A percentile compares a stretch with the other conserved stretches of the same genome.
phyloP scores from a whole-genome alignment of 371 early-diverging fungal genomes.

The Zychaea mexicana region DNA sequence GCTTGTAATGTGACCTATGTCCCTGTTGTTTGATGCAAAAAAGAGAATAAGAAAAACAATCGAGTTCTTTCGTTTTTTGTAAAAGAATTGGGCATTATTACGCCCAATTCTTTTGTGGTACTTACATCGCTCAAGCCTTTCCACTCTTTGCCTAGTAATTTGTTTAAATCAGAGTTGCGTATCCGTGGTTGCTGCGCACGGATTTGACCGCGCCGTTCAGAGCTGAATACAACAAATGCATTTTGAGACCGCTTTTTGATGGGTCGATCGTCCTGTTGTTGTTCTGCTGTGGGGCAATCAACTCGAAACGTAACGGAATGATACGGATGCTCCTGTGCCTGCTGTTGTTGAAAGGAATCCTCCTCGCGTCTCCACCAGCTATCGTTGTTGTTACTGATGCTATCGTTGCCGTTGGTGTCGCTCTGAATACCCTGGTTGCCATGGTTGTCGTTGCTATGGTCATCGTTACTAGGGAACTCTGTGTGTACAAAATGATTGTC shows the following conservation, averaged over 20 bases:
- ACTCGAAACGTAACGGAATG: neutral
- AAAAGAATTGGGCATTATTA: neutral
- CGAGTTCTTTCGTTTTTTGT: no score
- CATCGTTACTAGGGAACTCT: neutral
- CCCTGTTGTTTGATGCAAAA: constrained; percentile 4
- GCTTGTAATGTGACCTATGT: neutral
- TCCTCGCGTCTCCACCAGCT: neutral
- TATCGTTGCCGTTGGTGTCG: no score
- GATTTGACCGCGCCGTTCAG: constrained; percentile 1
- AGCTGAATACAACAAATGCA: constrained; percentile 13
- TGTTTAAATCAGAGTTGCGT: constrained; percentile 15
- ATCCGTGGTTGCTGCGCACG: constrained; percentile 2
- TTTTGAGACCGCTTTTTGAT: constrained; percentile 2
- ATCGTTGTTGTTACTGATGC: neutral
- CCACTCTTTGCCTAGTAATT: constrained; percentile 13
- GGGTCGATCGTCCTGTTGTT: neutral
- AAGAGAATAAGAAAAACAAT: neutral
- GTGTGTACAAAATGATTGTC: neutral
- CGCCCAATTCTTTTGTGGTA: neutral
- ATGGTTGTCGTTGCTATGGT: no score
- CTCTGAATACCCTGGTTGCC: no score
- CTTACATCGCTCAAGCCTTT: constrained; percentile 6
- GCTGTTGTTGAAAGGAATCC: neutral
- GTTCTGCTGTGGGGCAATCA: neutral
- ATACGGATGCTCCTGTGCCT: neutral